Base-by-base conservation (phyloP, 2,329 filamentous ascomycete species). In the Aspergillus sp. region DNA sequence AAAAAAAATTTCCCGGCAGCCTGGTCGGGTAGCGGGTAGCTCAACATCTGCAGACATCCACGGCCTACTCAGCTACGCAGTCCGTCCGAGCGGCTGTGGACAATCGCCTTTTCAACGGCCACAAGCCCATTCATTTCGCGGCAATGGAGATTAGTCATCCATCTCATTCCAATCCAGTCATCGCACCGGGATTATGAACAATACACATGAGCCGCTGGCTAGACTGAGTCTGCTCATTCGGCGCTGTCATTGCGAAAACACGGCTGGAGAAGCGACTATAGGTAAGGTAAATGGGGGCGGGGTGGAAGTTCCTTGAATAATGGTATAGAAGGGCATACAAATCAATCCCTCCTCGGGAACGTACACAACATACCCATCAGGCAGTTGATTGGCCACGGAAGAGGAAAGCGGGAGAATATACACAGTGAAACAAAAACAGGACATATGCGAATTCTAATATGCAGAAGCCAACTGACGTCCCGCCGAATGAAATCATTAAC, bases 401-500 rank as follows among this genome's bases (percentile, higher is more conserved):
- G 32, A 36, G 36, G 36, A 14, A 5, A n/a, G 16, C 1, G 36
- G 36, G 36, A n/a, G 36, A 42, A 42, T 42, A 42, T 42, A 42
- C 36, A 42, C 16, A 42, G 36, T n/a, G 36, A 42, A 42, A n/a
- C 36, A n/a, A n/a, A 51, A 55, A 55, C 12, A 50, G 47, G 54
- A 54, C 12, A 56, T 36, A 51, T 47, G 45, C 45, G 16, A 47
- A 16, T 22, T 47, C 45, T 47, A 47, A 39, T 36, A 59, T 49
- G 52, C 36, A 26, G 29, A 52, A 59, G 45, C 54, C 31, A 45
- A 45, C 14, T 10, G 45, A n/a, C 26, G 16, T 46, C 47, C 50
- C 26, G 31, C 22, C 36, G 20, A 59, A 51, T 56, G 31, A 45
- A 20, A 58, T 42, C 56, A 59, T 46, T 54, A 56, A 57, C 47